phyloP scores from a whole-genome alignment of 2,329 filamentous ascomycete species.

The Trichophyton verrucosum region DNA sequence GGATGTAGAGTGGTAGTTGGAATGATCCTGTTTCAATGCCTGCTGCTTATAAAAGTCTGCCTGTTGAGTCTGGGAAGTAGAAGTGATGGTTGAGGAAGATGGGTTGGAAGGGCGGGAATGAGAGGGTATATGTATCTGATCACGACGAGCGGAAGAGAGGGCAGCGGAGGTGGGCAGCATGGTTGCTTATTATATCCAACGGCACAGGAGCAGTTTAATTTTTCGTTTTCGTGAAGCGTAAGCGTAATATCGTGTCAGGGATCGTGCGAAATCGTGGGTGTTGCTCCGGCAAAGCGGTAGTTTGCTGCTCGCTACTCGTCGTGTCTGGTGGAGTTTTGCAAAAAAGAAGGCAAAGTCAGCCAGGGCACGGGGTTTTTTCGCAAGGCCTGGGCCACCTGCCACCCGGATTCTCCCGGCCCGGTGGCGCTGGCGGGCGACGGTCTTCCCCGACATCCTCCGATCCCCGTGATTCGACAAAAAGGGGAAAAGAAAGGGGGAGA shows the following conservation, averaged over 20 bases:
- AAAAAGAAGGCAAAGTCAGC: neutral
- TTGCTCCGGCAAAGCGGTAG: neutral
- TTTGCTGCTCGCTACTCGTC: neutral
- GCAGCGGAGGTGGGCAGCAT: neutral
- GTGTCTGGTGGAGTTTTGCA: neutral
- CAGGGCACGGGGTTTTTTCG: neutral
- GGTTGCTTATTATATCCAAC: constrained; percentile 3
- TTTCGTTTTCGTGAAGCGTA: constrained; percentile 2
- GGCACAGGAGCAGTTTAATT: neutral
- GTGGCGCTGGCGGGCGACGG: neutral
- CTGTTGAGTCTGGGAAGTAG: constrained; percentile 18
- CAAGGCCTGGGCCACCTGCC: neutral
- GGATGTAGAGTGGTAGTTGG: constrained; percentile 48
- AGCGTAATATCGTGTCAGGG: neutral
- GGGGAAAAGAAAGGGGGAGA: neutral
- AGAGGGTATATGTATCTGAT: constrained; percentile 32
- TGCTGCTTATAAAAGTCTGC: constrained; percentile 47
- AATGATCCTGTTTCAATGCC: constrained; percentile 44
- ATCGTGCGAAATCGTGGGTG: neutral
- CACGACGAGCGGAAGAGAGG: constrained; percentile 3
- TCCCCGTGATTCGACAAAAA: neutral
- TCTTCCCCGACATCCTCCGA: neutral
- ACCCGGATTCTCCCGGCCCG: neutral
- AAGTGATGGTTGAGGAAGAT: constrained; percentile 19
- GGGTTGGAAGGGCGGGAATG: constrained; percentile 18